These are phyloP conservation scores for Penstemon eatonii DNA, from an alignment of 257 asterid species.

Conservation along the genomic window DNA sequence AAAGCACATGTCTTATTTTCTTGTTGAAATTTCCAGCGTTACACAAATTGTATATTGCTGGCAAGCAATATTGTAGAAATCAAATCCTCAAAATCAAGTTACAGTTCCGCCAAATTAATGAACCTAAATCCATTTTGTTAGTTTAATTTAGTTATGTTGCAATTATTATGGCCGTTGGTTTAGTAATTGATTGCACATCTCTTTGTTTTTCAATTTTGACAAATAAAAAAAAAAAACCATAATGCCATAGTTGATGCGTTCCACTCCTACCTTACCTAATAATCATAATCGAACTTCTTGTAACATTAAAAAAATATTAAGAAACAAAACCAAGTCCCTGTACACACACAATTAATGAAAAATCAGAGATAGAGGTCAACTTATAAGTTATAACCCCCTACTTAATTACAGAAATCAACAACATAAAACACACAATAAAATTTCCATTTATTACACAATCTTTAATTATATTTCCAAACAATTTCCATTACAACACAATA, in stretches of 20 bases:
- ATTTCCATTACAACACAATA: not conserved
- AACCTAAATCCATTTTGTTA: not conserved
- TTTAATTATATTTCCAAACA: not conserved
- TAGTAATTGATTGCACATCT: slow-evolving; percentile 25
- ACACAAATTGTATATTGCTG: no score
- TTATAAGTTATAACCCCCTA: not conserved
- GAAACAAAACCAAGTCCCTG: not conserved
- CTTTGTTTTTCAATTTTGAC: not conserved
- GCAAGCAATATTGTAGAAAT: no score
- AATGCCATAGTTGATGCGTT: slow-evolving; percentile 26
- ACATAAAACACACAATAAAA: not conserved
- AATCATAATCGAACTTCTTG: slow-evolving; percentile 7
- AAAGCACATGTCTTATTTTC: no score
- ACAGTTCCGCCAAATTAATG: not conserved
- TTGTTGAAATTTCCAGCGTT: no score
- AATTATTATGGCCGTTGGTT: not conserved
- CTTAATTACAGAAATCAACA: slow-evolving; percentile 15
- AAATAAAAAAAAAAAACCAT: slow-evolving; percentile 15
- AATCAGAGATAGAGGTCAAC: not conserved
- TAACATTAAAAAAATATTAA: not conserved
- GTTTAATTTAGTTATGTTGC: not conserved
- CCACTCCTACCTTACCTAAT: slow-evolving; percentile 22
- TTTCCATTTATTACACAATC: not conserved
- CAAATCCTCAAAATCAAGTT: no score
- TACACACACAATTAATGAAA: not conserved